Percentiles rank a stretch among this genome's conserved stretches.
These are phyloP conservation scores for Colletotrichum sp. DNA, from an alignment of 2,329 filamentous ascomycete genomes.

Conservation along the genomic window DNA sequence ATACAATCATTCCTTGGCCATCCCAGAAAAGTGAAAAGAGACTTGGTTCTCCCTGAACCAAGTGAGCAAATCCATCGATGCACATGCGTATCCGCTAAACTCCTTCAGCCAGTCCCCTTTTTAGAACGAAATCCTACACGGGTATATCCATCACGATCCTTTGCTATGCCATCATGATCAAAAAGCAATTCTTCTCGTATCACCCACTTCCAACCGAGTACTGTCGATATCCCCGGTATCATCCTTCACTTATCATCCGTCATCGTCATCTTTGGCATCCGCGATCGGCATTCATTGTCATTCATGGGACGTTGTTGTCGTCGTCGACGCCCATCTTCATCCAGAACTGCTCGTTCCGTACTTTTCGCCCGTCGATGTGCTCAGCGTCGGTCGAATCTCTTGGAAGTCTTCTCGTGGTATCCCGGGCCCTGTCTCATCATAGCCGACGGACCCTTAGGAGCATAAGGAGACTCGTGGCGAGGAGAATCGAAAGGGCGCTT, in stretches of 20 bases:
- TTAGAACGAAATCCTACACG: neutral
- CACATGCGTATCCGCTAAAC: neutral
- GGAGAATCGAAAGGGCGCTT: neutral
- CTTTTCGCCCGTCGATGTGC: neutral
- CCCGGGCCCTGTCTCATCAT: neutral
- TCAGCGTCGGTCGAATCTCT: neutral
- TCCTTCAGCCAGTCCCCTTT: neutral
- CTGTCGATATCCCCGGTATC: neutral
- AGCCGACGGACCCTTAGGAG: neutral
- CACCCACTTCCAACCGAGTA: neutral
- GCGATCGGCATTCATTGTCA: neutral
- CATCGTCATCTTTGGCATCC: neutral
- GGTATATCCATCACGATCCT: neutral
- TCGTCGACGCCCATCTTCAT: neutral
- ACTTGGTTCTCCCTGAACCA: neutral
- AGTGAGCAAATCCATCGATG: neutral
- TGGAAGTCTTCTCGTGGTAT: neutral
- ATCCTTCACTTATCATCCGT: neutral
- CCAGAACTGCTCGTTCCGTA: neutral
- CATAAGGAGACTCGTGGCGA: neutral
- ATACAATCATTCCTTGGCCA: neutral
- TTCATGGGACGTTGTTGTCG: neutral
- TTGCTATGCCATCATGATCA: neutral
- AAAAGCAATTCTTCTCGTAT: neutral
- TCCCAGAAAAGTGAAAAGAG: neutral